A percentile compares a stretch with the other conserved stretches of the same genome.
Evolutionary conservation across 495 filamentous ascomycete genomes (phyloP).

Genomic region (Hypoxylon rickii): DNA sequence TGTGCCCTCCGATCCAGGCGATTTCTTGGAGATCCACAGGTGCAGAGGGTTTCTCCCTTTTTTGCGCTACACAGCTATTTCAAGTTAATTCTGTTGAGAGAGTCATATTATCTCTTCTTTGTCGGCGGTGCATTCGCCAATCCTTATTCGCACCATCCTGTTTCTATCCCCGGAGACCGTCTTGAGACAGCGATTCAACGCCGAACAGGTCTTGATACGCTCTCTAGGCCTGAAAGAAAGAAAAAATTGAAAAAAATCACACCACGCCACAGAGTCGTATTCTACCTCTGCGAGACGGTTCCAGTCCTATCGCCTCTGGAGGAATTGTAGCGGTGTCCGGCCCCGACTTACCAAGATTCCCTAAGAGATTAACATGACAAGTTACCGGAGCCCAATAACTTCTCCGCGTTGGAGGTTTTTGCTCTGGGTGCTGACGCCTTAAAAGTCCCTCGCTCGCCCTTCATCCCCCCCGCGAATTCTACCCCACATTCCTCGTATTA

Average conservation of each 20-base stretch:
- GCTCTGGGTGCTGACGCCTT: slow-evolving; percentile 55
- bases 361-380: slow-evolving; percentile 60
- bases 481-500: slow-evolving; percentile 47
- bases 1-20: slow-evolving; percentile 29
- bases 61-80: slow-evolving; percentile 34
- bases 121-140: background rate
- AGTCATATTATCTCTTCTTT: slow-evolving; percentile 1
- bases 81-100: slow-evolving; percentile 16
- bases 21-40: slow-evolving; percentile 29
- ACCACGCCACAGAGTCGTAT: slow-evolving; percentile 23
- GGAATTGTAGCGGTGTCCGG: slow-evolving; percentile 47
- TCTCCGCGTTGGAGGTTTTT: slow-evolving; percentile 61
- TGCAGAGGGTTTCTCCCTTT: slow-evolving; percentile 9
- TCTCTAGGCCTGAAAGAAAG: slow-evolving; percentile 4
- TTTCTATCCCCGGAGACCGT: slow-evolving; percentile 13
- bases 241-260: slow-evolving; percentile 1
- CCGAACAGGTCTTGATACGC: slow-evolving; percentile 14
- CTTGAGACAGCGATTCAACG: slow-evolving; percentile 18
- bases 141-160: slow-evolving; percentile 25
- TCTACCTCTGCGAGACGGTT: slow-evolving; percentile 27
- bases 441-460: slow-evolving; percentile 39
- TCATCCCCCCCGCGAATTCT: slow-evolving; percentile 36
- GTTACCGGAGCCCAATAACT: slow-evolving; percentile 54
- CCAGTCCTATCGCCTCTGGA: slow-evolving; percentile 39
- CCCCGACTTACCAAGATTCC: slow-evolving; percentile 36